These are phyloP conservation scores for Phytophthora rubi DNA, from an alignment of 352 stramenopile species.

Conservation along the genomic window DNA sequence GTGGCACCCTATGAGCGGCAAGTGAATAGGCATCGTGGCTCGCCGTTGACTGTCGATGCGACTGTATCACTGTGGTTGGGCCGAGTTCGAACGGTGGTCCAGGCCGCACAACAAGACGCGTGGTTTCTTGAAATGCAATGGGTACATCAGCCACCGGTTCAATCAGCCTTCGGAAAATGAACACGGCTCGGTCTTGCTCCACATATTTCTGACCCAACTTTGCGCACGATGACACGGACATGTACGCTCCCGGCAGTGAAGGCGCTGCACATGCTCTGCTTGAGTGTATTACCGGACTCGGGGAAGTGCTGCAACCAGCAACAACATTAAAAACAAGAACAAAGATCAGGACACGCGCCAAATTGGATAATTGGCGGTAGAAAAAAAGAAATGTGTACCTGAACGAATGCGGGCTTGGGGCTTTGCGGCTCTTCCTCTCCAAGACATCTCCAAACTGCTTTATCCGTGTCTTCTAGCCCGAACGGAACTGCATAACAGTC, in stretches of 20 bases:
- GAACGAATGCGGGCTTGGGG: slow-evolving; percentile 26
- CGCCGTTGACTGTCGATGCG: slow-evolving; percentile 28
- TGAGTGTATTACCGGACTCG: slow-evolving; percentile 15
- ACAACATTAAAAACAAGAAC: background rate
- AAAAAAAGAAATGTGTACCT: slow-evolving; percentile 5
- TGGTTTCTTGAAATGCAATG: slow-evolving; percentile 33
- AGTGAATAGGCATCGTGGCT: slow-evolving; percentile 25
- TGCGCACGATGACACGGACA: slow-evolving; percentile 30
- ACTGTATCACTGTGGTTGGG: slow-evolving; percentile 26
- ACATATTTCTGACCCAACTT: slow-evolving; percentile 29
- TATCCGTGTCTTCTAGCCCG: slow-evolving; percentile 18
- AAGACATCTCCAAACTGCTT: slow-evolving; percentile 27
- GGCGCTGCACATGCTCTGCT: slow-evolving; percentile 29
- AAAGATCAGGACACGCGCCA: background rate
- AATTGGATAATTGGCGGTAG: background rate
- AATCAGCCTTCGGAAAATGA: slow-evolving; percentile 29
- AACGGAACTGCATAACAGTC: slow-evolving; percentile 33
- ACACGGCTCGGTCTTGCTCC: slow-evolving; percentile 27
- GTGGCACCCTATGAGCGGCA: slow-evolving; percentile 11
- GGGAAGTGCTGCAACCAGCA: slow-evolving; percentile 13
- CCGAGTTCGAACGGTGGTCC: slow-evolving; percentile 17
- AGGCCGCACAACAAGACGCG: slow-evolving; percentile 18
- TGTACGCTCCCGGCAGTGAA: slow-evolving; percentile 26
- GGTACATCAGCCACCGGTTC: slow-evolving; percentile 18
- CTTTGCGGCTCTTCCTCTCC: slow-evolving; percentile 22